Base-by-base conservation (phyloP, 2,329 filamentous ascomycete genomes). In the Diaporthe helianthi region DNA sequence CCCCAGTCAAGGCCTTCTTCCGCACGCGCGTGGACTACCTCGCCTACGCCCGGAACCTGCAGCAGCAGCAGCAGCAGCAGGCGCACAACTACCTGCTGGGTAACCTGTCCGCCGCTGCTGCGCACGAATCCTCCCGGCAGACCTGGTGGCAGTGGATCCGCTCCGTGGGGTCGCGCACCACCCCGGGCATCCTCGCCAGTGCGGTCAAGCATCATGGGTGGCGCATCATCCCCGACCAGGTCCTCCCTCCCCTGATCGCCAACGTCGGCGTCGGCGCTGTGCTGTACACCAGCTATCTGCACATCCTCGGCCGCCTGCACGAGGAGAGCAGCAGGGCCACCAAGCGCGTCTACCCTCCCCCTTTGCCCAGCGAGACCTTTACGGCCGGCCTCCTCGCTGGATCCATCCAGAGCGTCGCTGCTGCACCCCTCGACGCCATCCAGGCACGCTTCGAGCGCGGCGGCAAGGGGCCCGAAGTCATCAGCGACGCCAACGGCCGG, bases 1-100 rank as follows among this genome's bases (percentile, higher is more conserved):
- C 93, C 0, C 94, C 94, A 0, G 92, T 94, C 65, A 97, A 97
- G 80, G 92, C 94, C 19, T 98, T 98, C 78, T 97, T 98, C 81
- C 89, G 93, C 71, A 94, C 93, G 1, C 85, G 94, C 69, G 93
- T 98, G 72, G 94, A 98, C 83, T 97, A 94, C 73, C 83, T 89
- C 22, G 86, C 86, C 1, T 89, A 88, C 71, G 87, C 86, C 3
- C 82, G 87, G 33, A 83, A 78, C 19, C 76, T 88, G 3, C 85
- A 87, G 71, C 79, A 86, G 72, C 80, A 83, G 19, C 33, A 36
- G 33, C 33, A 38, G 49, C 80, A 83, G 22, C 71, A 71, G 49
- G 41, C 65, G 9, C 55, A 53, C 60, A 65, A 19, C 22, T 72
- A 31, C 24, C 67, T 36, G 22, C 44, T 68, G 24, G 33, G 65